A percentile compares a stretch with the other conserved stretches of the same genome.
Conservation (phyloP, 1,284 basidiomycete species). For the Malassezia psittaci region DNA sequence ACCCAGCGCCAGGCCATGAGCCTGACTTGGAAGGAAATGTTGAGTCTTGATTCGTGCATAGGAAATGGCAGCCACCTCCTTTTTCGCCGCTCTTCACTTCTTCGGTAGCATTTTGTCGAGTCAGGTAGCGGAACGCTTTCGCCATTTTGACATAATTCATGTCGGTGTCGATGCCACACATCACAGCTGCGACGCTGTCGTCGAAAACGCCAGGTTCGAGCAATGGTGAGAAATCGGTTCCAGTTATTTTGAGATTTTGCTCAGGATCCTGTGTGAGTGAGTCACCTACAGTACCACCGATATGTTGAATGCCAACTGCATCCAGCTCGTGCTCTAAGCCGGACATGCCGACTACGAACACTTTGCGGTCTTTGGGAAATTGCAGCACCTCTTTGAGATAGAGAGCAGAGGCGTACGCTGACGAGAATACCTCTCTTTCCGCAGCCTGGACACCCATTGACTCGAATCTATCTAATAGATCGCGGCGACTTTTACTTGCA, state of each 20-base stretch:
- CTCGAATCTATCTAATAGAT: slow-evolving; percentile 83
- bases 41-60: slow-evolving; percentile 85
- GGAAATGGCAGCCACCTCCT: slow-evolving; percentile 70
- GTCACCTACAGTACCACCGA: slow-evolving; percentile 70
- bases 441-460: slow-evolving; percentile 69
- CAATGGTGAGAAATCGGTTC: slow-evolving; percentile 61
- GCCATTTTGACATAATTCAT: slow-evolving; percentile 72
- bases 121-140: slow-evolving; percentile 82
- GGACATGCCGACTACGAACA: slow-evolving; percentile 86
- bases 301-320: slow-evolving; percentile 66
- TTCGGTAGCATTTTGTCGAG: slow-evolving; percentile 30
- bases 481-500: slow-evolving; percentile 79
- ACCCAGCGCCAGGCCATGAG: slow-evolving; percentile 67
- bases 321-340: slow-evolving; percentile 86
- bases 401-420: slow-evolving; percentile 83
- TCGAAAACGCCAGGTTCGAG: slow-evolving; percentile 53
- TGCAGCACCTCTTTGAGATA: slow-evolving; percentile 82
- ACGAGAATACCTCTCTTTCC: slow-evolving; percentile 89
- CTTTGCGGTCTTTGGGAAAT: slow-evolving; percentile 79
- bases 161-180: slow-evolving; percentile 61
- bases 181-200: slow-evolving; percentile 71
- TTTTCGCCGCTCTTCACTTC: slow-evolving; percentile 49
- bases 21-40: slow-evolving; percentile 74
- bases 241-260: slow-evolving; percentile 62
- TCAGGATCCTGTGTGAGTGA: slow-evolving; percentile 58